Evolutionary conservation across 768 basidiomycete genomes (phyloP).

Genomic region (Piloderma croceum): DNA sequence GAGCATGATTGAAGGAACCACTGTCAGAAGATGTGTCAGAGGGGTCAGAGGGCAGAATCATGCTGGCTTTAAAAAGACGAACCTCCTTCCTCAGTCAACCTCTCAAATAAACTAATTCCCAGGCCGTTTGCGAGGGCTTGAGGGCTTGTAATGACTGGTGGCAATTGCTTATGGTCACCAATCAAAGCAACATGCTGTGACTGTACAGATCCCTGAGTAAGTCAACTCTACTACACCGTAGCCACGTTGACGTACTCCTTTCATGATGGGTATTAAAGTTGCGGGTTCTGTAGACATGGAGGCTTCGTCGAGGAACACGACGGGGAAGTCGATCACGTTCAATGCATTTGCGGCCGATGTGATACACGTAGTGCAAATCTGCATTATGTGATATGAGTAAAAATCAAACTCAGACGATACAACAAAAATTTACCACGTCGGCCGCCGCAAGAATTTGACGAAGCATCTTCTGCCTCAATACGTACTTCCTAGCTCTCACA

Average conservation of each 20-base stretch:
- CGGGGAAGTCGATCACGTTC: conserved; percentile 78
- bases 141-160: conserved; percentile 76
- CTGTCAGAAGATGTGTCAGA: conserved; percentile 32
- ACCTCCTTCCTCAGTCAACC: conserved; percentile 78
- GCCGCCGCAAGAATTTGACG: conserved; percentile 54
- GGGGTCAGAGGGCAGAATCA: conserved; percentile 2
- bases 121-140: conserved; percentile 72
- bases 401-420: conserved; percentile 2
- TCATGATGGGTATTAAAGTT: conserved; percentile 87
- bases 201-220: too few relatives aligned
- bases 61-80: neutral
- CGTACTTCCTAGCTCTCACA: conserved; percentile 42
- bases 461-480: conserved; percentile 57
- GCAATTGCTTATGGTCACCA: conserved; percentile 96
- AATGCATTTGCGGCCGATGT: conserved; percentile 63
- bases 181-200: conserved; percentile 81
- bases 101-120: conserved; percentile 80
- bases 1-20: conserved; percentile 86
- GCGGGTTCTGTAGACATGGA: conserved; percentile 96
- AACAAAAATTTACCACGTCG: conserved; percentile 60
- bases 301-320: conserved; percentile 92
- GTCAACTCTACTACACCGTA: too few relatives aligned
- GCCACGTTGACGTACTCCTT: conserved; percentile 65
- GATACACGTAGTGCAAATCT: conserved; percentile 88
- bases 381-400: conserved; percentile 1